These are phyloP conservation scores for Boletus subcaerulescens DNA, from an alignment of 768 basidiomycete species.

Conservation along the genomic window DNA sequence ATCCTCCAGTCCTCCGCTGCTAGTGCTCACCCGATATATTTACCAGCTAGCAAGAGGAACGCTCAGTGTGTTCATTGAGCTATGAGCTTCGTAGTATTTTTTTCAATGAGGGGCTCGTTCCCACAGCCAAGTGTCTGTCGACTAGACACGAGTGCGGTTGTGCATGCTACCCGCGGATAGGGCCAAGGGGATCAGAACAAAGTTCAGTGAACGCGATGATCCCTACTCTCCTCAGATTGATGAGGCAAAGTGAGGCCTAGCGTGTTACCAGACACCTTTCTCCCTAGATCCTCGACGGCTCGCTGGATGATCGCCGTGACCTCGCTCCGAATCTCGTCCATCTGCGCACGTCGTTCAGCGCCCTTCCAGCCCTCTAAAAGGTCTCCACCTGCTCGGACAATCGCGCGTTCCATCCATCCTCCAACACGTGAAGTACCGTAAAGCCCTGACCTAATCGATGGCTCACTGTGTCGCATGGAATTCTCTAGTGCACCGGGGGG, in stretches of 20 bases:
- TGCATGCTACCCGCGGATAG: too few species aligned
- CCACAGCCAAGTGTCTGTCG: too few species aligned
- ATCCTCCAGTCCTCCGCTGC: too few species aligned
- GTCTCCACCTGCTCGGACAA: slow-evolving; percentile 3
- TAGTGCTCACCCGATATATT: too few species aligned
- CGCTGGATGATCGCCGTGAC: slow-evolving; percentile 53
- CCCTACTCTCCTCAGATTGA: background rate
- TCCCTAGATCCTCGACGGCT: slow-evolving; percentile 52
- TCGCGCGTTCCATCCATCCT: slow-evolving; percentile 15
- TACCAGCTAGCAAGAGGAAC: too few species aligned
- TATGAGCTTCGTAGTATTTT: too few species aligned
- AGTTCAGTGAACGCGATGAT: background rate
- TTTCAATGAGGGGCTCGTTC: too few species aligned
- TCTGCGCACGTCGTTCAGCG: slow-evolving; percentile 21
- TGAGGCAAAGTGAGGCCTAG: slow-evolving; percentile 16
- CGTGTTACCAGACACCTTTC: slow-evolving; percentile 43
- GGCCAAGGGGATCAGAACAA: background rate
- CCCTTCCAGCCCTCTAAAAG: slow-evolving; percentile 4
- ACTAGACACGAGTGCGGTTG: too few species aligned
- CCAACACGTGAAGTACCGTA: background rate
- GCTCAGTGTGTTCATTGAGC: too few species aligned
- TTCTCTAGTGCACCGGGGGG: background rate
- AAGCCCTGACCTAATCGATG: background rate
- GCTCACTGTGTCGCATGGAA: background rate
- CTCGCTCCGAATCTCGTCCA: slow-evolving; percentile 44